Conservation (phyloP, 129 eudicot genomes). For the Artemisia annua region DNA sequence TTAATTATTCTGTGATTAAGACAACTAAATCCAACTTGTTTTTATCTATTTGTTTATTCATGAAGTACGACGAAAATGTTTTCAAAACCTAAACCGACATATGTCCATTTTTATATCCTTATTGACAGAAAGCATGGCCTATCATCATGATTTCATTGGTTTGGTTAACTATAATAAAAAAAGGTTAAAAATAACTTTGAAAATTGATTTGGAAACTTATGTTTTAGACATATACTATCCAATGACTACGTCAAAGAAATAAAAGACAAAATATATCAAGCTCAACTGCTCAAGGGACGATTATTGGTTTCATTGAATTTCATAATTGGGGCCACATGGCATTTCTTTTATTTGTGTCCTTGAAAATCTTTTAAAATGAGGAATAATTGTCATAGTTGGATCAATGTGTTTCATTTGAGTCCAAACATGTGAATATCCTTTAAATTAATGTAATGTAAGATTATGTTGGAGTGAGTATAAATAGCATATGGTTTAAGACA, state of each 20-base stretch:
- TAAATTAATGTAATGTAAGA: conserved; percentile 9
- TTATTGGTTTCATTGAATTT: conserved; percentile 6
- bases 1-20: conserved; percentile 30
- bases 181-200: neutral
- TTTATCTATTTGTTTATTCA: conserved; percentile 16
- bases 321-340: conserved; percentile 11
- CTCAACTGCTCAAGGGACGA: conserved; percentile 8
- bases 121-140: neutral
- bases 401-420: conserved; percentile 4
- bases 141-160: neutral
- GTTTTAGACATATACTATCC: neutral
- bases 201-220: neutral
- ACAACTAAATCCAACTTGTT: conserved; percentile 8
- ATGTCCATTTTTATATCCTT: neutral
- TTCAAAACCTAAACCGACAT: conserved; percentile 9
- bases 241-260: neutral
- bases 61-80: conserved; percentile 14
- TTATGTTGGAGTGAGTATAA: neutral
- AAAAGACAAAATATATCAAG: conserved; percentile 2
- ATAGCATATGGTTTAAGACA: no score
- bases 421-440: conserved; percentile 21
- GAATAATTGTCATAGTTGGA: conserved; percentile 16
- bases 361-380: neutral
- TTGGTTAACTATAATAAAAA: neutral
- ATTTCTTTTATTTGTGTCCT: neutral